Base-by-base conservation (phyloP, 805 yeast genomes). In the Millerozyma acaciae region DNA sequence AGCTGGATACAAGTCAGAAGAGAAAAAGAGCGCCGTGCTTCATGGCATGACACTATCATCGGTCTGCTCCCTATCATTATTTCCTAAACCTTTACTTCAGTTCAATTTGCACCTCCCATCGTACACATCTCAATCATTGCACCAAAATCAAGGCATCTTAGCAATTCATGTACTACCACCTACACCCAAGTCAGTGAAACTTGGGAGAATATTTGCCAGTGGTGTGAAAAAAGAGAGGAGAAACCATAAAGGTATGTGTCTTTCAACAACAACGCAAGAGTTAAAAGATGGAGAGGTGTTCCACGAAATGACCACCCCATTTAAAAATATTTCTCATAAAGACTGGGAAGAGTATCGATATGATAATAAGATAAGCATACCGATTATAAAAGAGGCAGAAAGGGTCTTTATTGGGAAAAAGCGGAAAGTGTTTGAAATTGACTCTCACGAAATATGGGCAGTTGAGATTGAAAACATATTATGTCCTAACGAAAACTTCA, bases 371-470 rank as follows among this genome's bases (percentile, higher is more conserved):
- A 35, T 58, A 8, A 49, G 62, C 21, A 56, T 80, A 7, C 93
- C 94, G 0, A 58, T 84, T 0, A 47, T 84, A 37, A 63, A 62
- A 15, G 65, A 72, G 16, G 70, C 78, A 21, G 88, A 80, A 41
- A 60, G 77, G 29, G 73, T 78, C 2, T 58, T 84, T 40, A 70
- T 84, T 13, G 84, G 93, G 52, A 65, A 72, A 34, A 74, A 73
- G 33, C 62, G 56, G 28, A 60, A 67, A 16, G 74, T 71, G 4
- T 68, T 83, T 32, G 53, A 54, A 8, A 80, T 87, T 1, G 88
- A 84, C 39, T 87, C 84, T 50, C 97, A 90, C 59, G 96, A 89
- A 52, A 77, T 90, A 3, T 86, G 96, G 93, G 76, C 88, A 4
- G 96, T 86, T 3, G 70, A 75, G 39, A 94, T 90, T 4, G 60